phyloP scores from a whole-genome alignment of 163 green algal species.

The Coccomyxa subellipsoidea region DNA sequence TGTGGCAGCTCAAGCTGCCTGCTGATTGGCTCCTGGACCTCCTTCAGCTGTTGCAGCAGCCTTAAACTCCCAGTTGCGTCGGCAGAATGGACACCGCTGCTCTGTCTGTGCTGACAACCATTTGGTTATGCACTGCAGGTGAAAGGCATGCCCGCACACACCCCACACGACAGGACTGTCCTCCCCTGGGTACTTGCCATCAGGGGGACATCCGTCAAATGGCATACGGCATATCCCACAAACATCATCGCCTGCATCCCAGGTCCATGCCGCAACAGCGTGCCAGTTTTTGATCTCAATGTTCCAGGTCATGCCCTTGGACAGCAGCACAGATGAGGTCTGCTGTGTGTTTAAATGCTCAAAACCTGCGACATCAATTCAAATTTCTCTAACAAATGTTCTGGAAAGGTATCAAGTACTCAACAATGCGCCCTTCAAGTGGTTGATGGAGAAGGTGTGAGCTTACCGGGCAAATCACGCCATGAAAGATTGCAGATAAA shows the following conservation, averaged over 20 bases:
- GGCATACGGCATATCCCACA: conserved; percentile 89
- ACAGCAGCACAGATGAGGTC: neutral
- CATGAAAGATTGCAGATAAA: too few relatives aligned
- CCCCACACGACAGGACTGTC: conserved; percentile 96
- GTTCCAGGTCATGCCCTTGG: conserved; percentile 45
- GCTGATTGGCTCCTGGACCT: neutral
- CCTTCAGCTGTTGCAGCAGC: conserved; percentile 20
- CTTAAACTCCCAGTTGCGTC: conserved; percentile 75
- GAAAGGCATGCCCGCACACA: conserved; percentile 91
- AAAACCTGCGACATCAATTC: too few relatives aligned
- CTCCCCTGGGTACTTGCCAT: conserved; percentile 90
- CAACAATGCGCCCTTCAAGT: too few relatives aligned
- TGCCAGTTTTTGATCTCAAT: conserved; percentile 88
- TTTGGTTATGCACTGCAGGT: conserved; percentile 97
- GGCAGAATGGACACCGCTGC: conserved; percentile 83
- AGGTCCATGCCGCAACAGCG: conserved; percentile 91
- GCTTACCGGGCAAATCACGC: too few relatives aligned
- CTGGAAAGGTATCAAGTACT: too few relatives aligned
- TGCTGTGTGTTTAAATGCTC: neutral
- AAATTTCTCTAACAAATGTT: too few relatives aligned
- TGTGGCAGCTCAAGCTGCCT: neutral
- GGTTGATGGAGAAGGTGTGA: too few relatives aligned
- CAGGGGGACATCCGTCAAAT: conserved; percentile 93
- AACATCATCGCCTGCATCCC: conserved; percentile 90
- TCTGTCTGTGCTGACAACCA: conserved; percentile 69